Evolutionary conservation across 441 rosid genomes (phyloP).

Genomic region (Adansonia rubrostipa): DNA sequence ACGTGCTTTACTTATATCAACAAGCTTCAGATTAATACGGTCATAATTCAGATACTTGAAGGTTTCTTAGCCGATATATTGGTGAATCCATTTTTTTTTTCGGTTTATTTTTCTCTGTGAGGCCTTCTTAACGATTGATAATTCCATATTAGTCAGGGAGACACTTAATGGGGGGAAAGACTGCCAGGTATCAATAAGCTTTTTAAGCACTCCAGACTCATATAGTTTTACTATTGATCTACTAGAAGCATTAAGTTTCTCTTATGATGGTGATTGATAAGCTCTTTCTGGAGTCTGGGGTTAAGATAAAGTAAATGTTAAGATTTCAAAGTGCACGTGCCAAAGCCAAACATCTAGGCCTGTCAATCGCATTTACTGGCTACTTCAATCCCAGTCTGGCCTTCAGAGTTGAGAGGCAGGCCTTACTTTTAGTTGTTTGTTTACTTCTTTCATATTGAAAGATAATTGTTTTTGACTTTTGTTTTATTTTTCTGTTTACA

Average conservation of each 20-base stretch:
- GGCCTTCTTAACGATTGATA: background rate
- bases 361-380: background rate
- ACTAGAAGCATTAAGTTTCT: background rate
- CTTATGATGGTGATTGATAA: background rate
- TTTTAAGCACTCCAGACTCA: background rate
- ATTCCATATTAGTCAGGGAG: background rate
- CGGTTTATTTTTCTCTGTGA: conserved; percentile 5
- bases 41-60: background rate
- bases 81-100: background rate
- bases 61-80: background rate
- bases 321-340: background rate
- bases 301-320: background rate
- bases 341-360: background rate
- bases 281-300: background rate
- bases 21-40: conserved; percentile 1
- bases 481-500: conserved; percentile 7
- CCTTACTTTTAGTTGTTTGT: background rate
- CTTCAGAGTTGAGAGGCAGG: background rate
- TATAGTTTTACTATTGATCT: background rate
- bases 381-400: background rate
- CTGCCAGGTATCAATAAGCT: background rate
- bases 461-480: conserved; percentile 14
- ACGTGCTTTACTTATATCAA: background rate
- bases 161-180: background rate
- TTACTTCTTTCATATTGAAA: background rate